phyloP scores from a whole-genome alignment of 495 filamentous ascomycete genomes.

The Hyaloscypha bicolor region DNA sequence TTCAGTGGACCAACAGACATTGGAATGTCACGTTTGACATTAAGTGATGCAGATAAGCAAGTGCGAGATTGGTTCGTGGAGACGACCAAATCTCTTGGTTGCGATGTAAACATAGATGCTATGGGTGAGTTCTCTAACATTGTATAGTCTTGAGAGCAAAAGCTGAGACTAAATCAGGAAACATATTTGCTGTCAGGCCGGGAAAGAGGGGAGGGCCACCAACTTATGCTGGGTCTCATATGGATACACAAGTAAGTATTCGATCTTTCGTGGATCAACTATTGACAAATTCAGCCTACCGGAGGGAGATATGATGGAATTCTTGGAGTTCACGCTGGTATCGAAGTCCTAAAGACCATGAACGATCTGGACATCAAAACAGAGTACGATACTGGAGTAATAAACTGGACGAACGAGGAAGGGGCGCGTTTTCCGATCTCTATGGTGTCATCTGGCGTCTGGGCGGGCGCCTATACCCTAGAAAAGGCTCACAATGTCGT shows the following conservation, averaged over 20 bases:
- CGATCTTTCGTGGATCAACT: not conserved
- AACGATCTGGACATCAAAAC: constrained; percentile 71
- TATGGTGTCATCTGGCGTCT: constrained; percentile 78
- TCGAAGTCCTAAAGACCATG: constrained; percentile 71
- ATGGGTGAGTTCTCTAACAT: constrained; percentile 45
- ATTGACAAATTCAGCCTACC: constrained; percentile 54
- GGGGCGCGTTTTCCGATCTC: constrained; percentile 79
- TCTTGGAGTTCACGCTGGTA: constrained; percentile 69
- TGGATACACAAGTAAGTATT: constrained; percentile 57
- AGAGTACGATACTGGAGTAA: constrained; percentile 52
- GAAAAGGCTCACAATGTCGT: constrained; percentile 61
- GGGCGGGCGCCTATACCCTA: constrained; percentile 68
- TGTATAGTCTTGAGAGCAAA: constrained; percentile 18
- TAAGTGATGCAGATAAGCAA: constrained; percentile 70
- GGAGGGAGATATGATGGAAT: constrained; percentile 81
- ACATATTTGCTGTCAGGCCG: constrained; percentile 73
- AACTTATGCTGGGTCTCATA: constrained; percentile 72
- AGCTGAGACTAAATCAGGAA: constrained; percentile 47
- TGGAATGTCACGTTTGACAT: constrained; percentile 67
- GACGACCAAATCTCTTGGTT: constrained; percentile 64
- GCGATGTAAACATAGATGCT: constrained; percentile 59
- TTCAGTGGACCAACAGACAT: constrained; percentile 58
- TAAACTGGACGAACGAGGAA: constrained; percentile 79
- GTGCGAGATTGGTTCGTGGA: constrained; percentile 77
- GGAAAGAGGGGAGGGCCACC: constrained; percentile 58